phyloP scores from a whole-genome alignment of 192 early-diverging fungal genomes.

The Irineochytrium annulatum region DNA sequence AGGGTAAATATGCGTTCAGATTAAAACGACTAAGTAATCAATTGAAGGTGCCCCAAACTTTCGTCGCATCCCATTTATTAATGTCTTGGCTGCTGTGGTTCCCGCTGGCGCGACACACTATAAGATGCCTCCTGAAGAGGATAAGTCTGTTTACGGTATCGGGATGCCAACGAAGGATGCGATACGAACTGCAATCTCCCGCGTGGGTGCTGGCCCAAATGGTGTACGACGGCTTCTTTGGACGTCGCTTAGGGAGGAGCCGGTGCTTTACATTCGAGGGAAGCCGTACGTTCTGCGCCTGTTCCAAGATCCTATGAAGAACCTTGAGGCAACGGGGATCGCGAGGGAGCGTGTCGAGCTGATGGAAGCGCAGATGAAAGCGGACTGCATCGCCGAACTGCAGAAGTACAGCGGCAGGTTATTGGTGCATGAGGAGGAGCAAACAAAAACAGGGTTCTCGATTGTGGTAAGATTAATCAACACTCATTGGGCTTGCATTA shows the following conservation, averaged over 20 bases:
- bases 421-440: constrained; percentile 57
- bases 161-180: constrained; percentile 64
- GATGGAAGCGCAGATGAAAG: constrained; percentile 62
- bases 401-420: constrained; percentile 47
- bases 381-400: constrained; percentile 47
- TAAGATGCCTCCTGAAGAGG: not conserved
- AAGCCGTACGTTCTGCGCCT: constrained; percentile 57
- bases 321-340: constrained; percentile 63
- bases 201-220: constrained; percentile 47
- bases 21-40: not conserved
- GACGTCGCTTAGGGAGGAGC: constrained; percentile 65
- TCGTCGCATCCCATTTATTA: constrained; percentile 42
- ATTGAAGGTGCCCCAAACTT: constrained; percentile 53
- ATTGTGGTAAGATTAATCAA: constrained; percentile 38
- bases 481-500: not conserved
- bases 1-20: constrained; percentile 24
- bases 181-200: constrained; percentile 40
- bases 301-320: constrained; percentile 61
- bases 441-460: constrained; percentile 30
- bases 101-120: constrained; percentile 2
- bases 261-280: constrained; percentile 59
- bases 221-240: constrained; percentile 45
- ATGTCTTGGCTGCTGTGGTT: constrained; percentile 11
- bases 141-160: constrained; percentile 45
- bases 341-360: constrained; percentile 55